These are phyloP conservation scores for Funneliformis mosseae DNA, from an alignment of 192 early-diverging fungal species.

Conservation along the genomic window DNA sequence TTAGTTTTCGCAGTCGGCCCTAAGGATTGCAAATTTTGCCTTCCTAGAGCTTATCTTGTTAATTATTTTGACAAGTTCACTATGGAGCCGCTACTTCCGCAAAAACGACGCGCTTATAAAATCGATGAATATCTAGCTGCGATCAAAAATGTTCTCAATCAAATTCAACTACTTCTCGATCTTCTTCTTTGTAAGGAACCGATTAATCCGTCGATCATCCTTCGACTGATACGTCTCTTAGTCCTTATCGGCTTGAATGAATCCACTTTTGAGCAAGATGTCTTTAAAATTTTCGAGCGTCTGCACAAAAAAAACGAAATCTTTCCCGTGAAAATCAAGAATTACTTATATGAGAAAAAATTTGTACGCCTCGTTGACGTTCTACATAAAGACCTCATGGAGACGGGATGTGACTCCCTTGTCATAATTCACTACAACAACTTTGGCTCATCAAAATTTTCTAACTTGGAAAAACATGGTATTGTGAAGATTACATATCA, in stretches of 20 bases:
- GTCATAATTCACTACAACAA: constrained; percentile 14
- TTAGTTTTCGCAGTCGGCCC: too few species aligned
- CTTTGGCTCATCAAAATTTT: constrained; percentile 6
- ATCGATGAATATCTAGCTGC: too few species aligned
- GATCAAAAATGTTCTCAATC: too few species aligned
- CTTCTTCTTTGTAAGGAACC: too few species aligned
- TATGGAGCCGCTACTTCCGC: too few species aligned
- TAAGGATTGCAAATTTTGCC: too few species aligned
- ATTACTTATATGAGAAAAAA: not conserved
- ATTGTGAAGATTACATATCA: constrained; percentile 11
- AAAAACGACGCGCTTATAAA: too few species aligned
- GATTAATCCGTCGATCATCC: not conserved
- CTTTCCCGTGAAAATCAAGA: not conserved
- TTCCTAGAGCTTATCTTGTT: too few species aligned
- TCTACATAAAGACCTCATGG: not conserved
- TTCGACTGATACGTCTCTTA: not conserved
- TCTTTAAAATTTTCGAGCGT: not conserved
- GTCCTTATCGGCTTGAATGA: not conserved
- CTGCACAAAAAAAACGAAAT: too few species aligned
- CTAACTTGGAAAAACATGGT: not conserved
- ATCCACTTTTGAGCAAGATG: not conserved
- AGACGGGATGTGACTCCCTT: constrained; percentile 5
- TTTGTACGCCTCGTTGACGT: not conserved
- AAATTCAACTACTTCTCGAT: too few species aligned
- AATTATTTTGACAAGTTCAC: too few species aligned